Evolutionary conservation across 768 basidiomycete genomes (phyloP).

Genomic region (Suillus occidentalis): DNA sequence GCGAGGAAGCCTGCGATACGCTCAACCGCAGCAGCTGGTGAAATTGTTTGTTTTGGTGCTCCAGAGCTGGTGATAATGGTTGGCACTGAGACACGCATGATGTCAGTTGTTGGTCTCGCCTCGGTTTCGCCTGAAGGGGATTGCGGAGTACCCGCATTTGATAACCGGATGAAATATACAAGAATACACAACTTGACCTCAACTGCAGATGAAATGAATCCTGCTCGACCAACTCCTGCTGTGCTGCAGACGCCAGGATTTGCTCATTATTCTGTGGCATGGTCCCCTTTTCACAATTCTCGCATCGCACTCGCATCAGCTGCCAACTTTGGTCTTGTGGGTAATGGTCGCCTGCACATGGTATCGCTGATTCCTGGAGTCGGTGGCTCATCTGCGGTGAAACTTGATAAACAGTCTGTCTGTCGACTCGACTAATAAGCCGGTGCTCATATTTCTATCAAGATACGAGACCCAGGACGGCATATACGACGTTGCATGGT

Average conservation of each 20-base stretch:
- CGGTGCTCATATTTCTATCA: slow-evolving; percentile 15
- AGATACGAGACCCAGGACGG: slow-evolving; percentile 92
- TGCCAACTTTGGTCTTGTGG: slow-evolving; percentile 93
- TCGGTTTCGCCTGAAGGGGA: not conserved
- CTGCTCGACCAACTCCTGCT: slow-evolving; percentile 42
- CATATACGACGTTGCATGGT: slow-evolving; percentile 91
- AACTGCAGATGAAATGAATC: slow-evolving; percentile 31
- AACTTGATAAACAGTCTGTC: slow-evolving; percentile 70
- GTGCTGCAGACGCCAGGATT: slow-evolving; percentile 75
- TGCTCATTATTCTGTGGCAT: slow-evolving; percentile 77
- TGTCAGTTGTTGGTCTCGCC: not conserved
- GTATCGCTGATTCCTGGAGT: slow-evolving; percentile 53
- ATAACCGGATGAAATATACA: not conserved
- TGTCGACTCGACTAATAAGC: not conserved
- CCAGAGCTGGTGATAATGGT: slow-evolving; percentile 51
- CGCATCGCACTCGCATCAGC: slow-evolving; percentile 79
- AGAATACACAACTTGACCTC: not conserved
- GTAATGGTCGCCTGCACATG: slow-evolving; percentile 87
- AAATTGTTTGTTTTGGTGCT: slow-evolving; percentile 32
- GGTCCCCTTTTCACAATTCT: slow-evolving; percentile 82
- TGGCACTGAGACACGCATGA: slow-evolving; percentile 82
- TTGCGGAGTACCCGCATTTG: not conserved
- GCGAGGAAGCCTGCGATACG: slow-evolving; percentile 65
- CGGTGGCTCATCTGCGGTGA: slow-evolving; percentile 42
- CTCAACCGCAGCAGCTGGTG: slow-evolving; percentile 54